Percentiles rank a stretch among this genome's conserved stretches.
Conservation (phyloP, 192 early-diverging fungal species). For the Geranomyces variabilis region DNA sequence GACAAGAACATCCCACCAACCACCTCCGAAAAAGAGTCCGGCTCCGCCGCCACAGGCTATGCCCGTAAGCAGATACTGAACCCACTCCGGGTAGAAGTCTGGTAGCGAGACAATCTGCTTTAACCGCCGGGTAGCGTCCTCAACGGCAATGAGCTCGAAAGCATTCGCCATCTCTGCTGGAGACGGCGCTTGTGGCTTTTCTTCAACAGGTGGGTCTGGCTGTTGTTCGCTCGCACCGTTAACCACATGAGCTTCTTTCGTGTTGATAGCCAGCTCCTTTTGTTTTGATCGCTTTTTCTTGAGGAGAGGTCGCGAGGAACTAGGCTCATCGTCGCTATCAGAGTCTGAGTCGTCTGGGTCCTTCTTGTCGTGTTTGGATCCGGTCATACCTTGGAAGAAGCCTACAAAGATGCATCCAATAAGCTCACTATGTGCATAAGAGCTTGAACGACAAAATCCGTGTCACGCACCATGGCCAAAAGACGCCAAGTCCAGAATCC, state of each 20-base stretch:
- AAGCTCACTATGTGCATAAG: not conserved
- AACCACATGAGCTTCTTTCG: not conserved
- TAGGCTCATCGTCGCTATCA: constrained; percentile 1
- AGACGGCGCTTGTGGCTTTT: not conserved
- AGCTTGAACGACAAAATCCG: too few species aligned
- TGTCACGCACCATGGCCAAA: constrained; percentile 16
- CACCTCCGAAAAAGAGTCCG: constrained; percentile 39
- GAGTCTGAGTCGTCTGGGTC: not conserved
- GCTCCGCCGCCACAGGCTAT: constrained; percentile 22
- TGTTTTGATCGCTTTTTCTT: not conserved
- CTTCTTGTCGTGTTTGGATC: not conserved
- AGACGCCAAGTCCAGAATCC: constrained; percentile 35
- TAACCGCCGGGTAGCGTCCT: constrained; percentile 32
- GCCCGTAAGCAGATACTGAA: constrained; percentile 25
- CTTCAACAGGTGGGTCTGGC: not conserved
- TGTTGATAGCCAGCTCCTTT: not conserved
- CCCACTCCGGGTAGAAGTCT: constrained; percentile 38
- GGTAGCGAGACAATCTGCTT: constrained; percentile 38
- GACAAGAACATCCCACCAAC: constrained; percentile 38
- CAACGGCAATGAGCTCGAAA: constrained; percentile 40
- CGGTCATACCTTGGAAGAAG: not conserved
- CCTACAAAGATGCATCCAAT: not conserved
- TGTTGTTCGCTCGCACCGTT: not conserved
- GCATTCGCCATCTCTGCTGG: constrained; percentile 5
- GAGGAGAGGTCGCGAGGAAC: not conserved